Percentiles rank a stretch among this genome's conserved stretches.
Conservation (phyloP, 1,284 basidiomycete genomes). For the Phenoliferia sp. region DNA sequence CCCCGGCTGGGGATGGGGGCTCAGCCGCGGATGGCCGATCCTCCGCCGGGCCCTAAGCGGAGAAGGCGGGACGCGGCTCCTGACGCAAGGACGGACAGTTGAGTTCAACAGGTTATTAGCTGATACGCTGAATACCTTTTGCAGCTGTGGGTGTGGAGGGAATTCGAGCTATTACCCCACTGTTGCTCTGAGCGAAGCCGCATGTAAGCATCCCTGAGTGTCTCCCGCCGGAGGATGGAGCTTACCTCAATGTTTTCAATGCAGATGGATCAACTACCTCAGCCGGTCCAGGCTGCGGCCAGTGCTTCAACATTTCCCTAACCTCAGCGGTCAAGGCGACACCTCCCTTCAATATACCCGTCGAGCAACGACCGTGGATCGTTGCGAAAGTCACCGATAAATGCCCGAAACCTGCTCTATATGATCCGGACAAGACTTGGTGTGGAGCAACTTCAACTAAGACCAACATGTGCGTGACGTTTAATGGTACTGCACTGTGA, state of each 20-base stretch:
- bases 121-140: background rate
- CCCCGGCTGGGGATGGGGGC: too few relatives aligned
- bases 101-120: too few relatives aligned
- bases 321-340: background rate
- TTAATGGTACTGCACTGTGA: background rate
- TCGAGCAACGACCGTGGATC: background rate
- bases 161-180: background rate
- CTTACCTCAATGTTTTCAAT: background rate
- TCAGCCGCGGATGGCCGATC: background rate
- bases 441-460: background rate
- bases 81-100: background rate
- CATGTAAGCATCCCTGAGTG: background rate
- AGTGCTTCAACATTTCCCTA: background rate
- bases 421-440: background rate
- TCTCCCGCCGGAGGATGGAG: background rate
- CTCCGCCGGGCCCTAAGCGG: too few relatives aligned
- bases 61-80: background rate
- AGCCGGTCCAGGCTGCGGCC: background rate
- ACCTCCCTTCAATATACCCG: background rate
- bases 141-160: background rate
- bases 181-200: background rate
- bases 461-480: background rate
- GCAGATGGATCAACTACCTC: background rate
- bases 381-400: background rate
- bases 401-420: background rate